These are phyloP conservation scores for Cercospora zeina DNA, from an alignment of 2,329 filamentous ascomycete species.

Conservation along the genomic window DNA sequence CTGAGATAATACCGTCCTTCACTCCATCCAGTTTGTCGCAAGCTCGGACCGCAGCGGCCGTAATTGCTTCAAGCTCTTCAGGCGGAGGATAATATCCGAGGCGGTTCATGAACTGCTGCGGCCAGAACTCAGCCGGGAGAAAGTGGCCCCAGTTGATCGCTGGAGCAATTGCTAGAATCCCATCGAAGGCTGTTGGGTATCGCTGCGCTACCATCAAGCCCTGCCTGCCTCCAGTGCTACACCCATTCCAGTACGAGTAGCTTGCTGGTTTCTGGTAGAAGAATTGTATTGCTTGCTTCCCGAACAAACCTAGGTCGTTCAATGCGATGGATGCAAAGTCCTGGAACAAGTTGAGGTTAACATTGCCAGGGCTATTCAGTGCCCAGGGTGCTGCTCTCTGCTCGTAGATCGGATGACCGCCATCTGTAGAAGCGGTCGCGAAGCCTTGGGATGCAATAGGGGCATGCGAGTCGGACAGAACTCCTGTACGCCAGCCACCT, in stretches of 20 bases:
- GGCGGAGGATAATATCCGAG: conserved; percentile 27
- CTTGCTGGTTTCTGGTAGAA: conserved; percentile 38
- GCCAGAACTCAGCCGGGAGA: conserved; percentile 30
- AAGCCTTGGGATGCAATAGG: conserved; percentile 32
- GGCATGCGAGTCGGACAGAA: conserved; percentile 21
- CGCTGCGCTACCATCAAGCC: conserved; percentile 42
- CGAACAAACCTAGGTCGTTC: conserved; percentile 40
- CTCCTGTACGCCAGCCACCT: conserved; percentile 38
- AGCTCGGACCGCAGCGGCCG: conserved; percentile 34
- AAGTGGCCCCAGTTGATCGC: conserved; percentile 40
- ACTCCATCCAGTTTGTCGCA: conserved; percentile 42
- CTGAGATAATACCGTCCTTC: conserved; percentile 37
- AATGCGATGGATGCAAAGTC: conserved; percentile 39
- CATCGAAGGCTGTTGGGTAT: conserved; percentile 43
- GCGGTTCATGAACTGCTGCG: conserved; percentile 35
- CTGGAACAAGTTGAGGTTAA: conserved; percentile 38
- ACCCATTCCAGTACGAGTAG: conserved; percentile 44
- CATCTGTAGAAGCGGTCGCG: conserved; percentile 36
- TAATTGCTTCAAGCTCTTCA: conserved; percentile 41
- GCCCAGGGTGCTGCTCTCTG: conserved; percentile 28
- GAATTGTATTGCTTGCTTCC: conserved; percentile 32
- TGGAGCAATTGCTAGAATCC: conserved; percentile 43
- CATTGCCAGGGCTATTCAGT: conserved; percentile 35
- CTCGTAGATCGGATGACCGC: conserved; percentile 26
- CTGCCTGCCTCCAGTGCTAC: conserved; percentile 44